Base-by-base conservation (phyloP, 768 basidiomycete genomes). In the Lentinus tigrinus region DNA sequence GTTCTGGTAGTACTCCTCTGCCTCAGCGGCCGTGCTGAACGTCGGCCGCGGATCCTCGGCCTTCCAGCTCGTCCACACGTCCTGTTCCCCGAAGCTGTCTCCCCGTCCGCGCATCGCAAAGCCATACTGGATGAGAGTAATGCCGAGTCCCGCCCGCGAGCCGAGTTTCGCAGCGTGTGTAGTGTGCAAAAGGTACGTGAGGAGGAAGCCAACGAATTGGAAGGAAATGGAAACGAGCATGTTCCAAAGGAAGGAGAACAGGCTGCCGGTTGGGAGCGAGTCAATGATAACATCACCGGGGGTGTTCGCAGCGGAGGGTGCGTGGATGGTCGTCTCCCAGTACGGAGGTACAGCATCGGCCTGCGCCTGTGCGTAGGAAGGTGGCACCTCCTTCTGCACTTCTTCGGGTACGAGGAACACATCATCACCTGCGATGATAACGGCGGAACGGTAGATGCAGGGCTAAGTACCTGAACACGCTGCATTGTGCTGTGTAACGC, bases 301-400 rank as follows among this genome's bases (percentile, higher is more conserved):
- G 7, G 76, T 73, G 61, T 83, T 81, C 16, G 86, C 76, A 16
- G 84, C 72, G 61, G 83, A 86, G 9, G 95, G 94, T 7, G 95
- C 87, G 70, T 98, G 92, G n/a, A 98, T 85, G 2, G 93, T 95
- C 2, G 93, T 97, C 64, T 98, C 96, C 86, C 94, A 98, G 73
- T 99, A 99, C 1, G 95, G 91, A 4, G 97, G 97, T 7, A 94
- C 95, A n/a, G 93, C 86, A 72, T 99, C 97, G 16, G 91, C 87
- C 69, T 95, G 88, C 10, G 97, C 97, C 28, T 85, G 80, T 14
- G 92, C 88, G 71, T 99, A 98, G 8, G 95, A 90, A 1, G 97
- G 97, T 4, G 95, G 94, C 0, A 88, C 85, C 57, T 95, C 89
- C 56, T 88, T 85, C 64, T 89, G 83, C 7, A 84, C 73, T 49